Evolutionary conservation across 805 yeast genomes (phyloP), one percentile per base, ranked within the genome.

Genomic region (Metschnikowia similis): DNA sequence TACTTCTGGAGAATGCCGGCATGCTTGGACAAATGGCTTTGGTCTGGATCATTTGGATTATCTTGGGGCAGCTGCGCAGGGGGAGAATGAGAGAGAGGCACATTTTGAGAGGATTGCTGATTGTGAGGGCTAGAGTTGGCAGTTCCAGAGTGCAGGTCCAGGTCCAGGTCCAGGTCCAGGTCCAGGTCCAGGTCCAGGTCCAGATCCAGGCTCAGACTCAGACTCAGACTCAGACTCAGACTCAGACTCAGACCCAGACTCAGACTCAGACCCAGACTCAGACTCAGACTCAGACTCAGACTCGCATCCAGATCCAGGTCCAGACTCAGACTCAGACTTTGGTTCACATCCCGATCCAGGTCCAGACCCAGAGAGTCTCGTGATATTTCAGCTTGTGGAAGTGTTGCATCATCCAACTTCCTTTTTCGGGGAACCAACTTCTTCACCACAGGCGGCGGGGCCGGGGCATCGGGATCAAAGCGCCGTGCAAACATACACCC

Each of bases 401-500:
- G 42, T 32, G 35, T 38, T 32, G 13, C 52, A 49, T 36, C 51
- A 30, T 51, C 56, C 40, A 50, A 40, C 26, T 56, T 53, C 36
- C 64, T 51, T 51, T 61, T 61, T 38, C 61, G 52, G 39, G 48
- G 45, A n/a, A 57, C 30, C 41, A 56, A 37, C 34, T 47, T 46
- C 28, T 38, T 21, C 34, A 43, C 48, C 35, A 47, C 41, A 14
- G 52, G 48, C 31, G 41, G 47, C 16, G 65, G 48, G 8, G 60
- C 60, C 37, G 62, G 62, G 9, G 55, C 58, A 41, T 47, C 50
- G 16, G 88, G 88, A 55, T 81, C 87, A 58, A 79, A 84, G 62
- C 89, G 71, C 13, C 79, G 76, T 8, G 86, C 87, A 69, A 84
- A 84, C 89, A 84, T 82, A 29, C 45, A 21, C 48, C 27, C 31